Conservation (phyloP, 805 yeast species). For the Sugiyamaella marilandica region DNA sequence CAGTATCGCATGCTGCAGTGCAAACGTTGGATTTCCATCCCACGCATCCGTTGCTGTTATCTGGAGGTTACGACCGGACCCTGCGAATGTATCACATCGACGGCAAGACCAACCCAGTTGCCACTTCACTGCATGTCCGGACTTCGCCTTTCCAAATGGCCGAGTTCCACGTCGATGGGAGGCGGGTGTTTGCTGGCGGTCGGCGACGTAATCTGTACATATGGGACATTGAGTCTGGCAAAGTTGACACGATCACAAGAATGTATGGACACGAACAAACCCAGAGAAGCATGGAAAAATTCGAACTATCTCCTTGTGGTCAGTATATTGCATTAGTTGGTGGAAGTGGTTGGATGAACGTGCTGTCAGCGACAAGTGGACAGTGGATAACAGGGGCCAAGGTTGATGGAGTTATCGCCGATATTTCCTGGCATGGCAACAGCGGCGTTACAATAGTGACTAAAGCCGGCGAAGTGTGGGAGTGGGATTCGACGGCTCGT, state of each 20-base stretch:
- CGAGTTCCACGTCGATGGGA: conserved; percentile 50
- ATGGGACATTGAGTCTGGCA: conserved; percentile 77
- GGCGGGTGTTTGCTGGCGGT: conserved; percentile 75
- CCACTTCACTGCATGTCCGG: conserved; percentile 73
- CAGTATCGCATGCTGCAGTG: conserved; percentile 70
- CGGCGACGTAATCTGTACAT: conserved; percentile 87
- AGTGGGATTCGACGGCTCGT: conserved; percentile 54
- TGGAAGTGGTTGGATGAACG: conserved; percentile 84
- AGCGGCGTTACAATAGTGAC: conserved; percentile 57
- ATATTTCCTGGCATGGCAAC: conserved; percentile 61
- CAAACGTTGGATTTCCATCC: conserved; percentile 85
- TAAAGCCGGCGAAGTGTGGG: conserved; percentile 84
- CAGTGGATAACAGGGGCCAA: conserved; percentile 85
- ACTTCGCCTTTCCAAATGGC: conserved; percentile 80
- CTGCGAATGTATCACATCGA: conserved; percentile 84
- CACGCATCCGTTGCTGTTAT: conserved; percentile 70
- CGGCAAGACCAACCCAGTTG: conserved; percentile 75
- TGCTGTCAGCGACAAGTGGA: conserved; percentile 72
- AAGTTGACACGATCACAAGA: conserved; percentile 77
- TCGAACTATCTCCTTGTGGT: conserved; percentile 72
- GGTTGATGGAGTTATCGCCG: conserved; percentile 80
- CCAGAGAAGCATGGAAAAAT: conserved; percentile 84
- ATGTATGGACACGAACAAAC: conserved; percentile 86
- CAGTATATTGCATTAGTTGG: conserved; percentile 71
- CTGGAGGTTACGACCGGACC: conserved; percentile 91